Base-by-base conservation (phyloP, 441 rosid genomes). In the Mallotus japonicus region DNA sequence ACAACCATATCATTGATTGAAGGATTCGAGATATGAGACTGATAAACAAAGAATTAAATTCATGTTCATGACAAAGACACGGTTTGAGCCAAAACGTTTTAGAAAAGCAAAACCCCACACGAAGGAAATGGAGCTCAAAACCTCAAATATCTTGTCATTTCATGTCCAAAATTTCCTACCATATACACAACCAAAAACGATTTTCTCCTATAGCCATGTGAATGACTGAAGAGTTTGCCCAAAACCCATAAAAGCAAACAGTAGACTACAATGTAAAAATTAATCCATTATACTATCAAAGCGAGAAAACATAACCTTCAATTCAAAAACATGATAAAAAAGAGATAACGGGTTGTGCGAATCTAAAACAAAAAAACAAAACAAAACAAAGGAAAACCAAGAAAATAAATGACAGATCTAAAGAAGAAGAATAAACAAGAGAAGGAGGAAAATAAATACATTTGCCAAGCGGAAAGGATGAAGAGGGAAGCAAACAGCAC, bases 381-480 rank as follows among this genome's bases (percentile, higher is more conserved):
- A 17, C 16, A 58, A 47, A 19, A n/a, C 13, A 5, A 6, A 16
- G 16, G 1, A 49, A 54, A 16, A 54, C 22, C 22, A 6, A 56
- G 40, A 2, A 56, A 44, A n/a, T 19, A 15, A 3, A 62, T 15
- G 34, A 11, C 20, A 49, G 22, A 65, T 65, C 65, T 56, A 73
- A 9, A 15, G 16, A 19, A 72, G 8, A 40, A 55, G 70, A 76
- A 53, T 49, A 53, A 61, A 5, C 53, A 32, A 16, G 9, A 62
- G 40, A 54, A 49, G 50, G n/a, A 67, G 60, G 40, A 37, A 6
- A 3, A 20, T 5, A 54, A 46, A 60, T 79, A 85, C 88, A 82
- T 83, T 79, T 83, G 83, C 83, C 83, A 81, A 44, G 88, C 86
- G 65, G 88, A 79, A 61, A 85, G 86, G 73, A 85, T 81, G 79